Evolutionary conservation across 495 filamentous ascomycete species (phyloP), one percentile per base, ranked within the genome.

Genomic region (Clohesyomyces aquaticus): DNA sequence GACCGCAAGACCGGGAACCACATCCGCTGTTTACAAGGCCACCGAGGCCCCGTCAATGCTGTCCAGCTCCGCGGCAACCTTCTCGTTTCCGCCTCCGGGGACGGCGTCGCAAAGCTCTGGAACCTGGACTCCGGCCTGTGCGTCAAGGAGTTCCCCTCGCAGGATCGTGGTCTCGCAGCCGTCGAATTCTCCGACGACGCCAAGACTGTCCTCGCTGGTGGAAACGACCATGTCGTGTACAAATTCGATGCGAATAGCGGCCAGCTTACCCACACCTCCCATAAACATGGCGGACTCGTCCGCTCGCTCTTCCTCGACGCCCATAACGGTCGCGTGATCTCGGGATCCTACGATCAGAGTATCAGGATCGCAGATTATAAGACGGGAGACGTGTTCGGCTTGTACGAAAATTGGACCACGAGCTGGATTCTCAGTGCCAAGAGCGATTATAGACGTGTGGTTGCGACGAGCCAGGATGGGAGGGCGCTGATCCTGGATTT

Each of bases 381-480:
- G 48, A 85, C 84, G 3, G 92, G 92, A 27, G 79, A 85, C 48
- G 77, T 87, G 41, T 81, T 90, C 28, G 82, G 92, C 51, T 84
- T 89, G 61, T 89, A 96, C 63, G 88, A 89, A 18, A 86, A 88
- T 55, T 98, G 91, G 91, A 94, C 96, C 41, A 87, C 88, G 16
- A 96, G 91, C 70, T 98, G 95, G 95, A 95, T 97, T 68, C 76
- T 98, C 43, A 91, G 89, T 62, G 94, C 95, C 25, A 96, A 98
- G 77, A 89, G 88, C 29, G 94, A 98, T 74, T 97, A 97, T 73
- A 81, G 93, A 49, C 83, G 94, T 35, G 92, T 98, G 59, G 87
- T 98, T 46, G 91, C 89, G 57, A 96, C 95, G 0, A 93, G 91
- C 43, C 94, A 98, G 76, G 93, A 98, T 69, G 88, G 91, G 10